Base-by-base conservation (phyloP, 2,329 filamentous ascomycete genomes). In the Aspergillus quadrilineatus region DNA sequence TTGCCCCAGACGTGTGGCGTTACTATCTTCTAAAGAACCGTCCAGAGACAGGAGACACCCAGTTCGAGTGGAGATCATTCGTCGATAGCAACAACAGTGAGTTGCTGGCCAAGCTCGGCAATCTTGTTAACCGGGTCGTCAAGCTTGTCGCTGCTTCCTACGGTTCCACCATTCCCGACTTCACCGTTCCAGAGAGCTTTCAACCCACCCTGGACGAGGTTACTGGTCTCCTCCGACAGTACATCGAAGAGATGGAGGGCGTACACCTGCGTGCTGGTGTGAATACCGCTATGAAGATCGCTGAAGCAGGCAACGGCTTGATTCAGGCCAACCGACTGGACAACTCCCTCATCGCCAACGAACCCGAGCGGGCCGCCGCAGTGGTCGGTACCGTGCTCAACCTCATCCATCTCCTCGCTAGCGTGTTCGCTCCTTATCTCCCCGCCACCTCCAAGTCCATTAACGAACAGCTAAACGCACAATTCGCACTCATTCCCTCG, bases 41-140 rank as follows among this genome's bases (percentile, higher is more conserved):
- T 55, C 92, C 92, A 0, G 92, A 97, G 74, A 88, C 87, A 9
- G 85, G 88, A 50, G 92, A 97, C 70, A 89, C 90, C 0, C 89
- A 96, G 69, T 96, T 96, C 72, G 89, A 93, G 71, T 96, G 92
- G 92, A 84, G 84, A 56, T 83, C 87, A 45, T 95, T 96, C 75
- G 88, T 94, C 60, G 82, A 86, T 36, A 82, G 84, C 64, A 96
- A 96, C 81, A 96, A 97, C 79, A 92, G 89, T 68, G 90, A 94
- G 70, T 82, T 97, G n/a, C 79, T 89, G 30, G 82, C 86, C 62
- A 89, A 89, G 64, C 80, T 88, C 56, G 85, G 82, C 15, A 91
- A 92, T 73, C 85, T 90, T 65, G 86, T 89, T 70, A 88, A 89
- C 74, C 82, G 88, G 53, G 80, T 89, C 29, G 79, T 90, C 75